Conservation (phyloP, 345 rosid genomes). For the Tarenaya hassleriana region DNA sequence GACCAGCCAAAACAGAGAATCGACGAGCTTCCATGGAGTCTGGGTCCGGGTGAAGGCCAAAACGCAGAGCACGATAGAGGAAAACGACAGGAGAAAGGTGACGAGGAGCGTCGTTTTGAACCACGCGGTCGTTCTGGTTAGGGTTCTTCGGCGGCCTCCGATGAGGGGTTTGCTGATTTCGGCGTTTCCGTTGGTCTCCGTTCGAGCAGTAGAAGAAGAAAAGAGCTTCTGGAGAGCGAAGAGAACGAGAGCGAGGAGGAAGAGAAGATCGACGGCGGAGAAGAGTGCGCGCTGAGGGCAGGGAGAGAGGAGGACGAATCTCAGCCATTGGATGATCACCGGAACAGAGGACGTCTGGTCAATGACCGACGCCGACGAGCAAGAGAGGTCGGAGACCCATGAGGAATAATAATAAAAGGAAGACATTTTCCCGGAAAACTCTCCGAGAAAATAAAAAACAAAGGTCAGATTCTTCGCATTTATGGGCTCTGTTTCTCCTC, state of each 20-base stretch:
- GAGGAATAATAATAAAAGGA: conserved; percentile 16
- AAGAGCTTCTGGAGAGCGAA: conserved; percentile 25
- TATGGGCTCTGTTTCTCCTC: not conserved
- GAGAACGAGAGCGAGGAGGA: conserved; percentile 34
- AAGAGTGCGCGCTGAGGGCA: conserved; percentile 71
- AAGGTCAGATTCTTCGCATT: not conserved
- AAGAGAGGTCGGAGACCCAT: conserved; percentile 21
- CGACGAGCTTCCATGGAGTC: conserved; percentile 35
- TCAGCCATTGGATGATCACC: conserved; percentile 51
- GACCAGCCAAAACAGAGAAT: conserved; percentile 55
- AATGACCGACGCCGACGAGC: conserved; percentile 18
- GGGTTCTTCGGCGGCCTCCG: conserved; percentile 29
- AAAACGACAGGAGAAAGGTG: conserved; percentile 40
- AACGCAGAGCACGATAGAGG: conserved; percentile 42
- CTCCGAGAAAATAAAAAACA: too few relatives aligned
- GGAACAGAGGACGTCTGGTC: conserved; percentile 34
- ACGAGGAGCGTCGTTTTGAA: conserved; percentile 51
- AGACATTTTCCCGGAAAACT: conserved; percentile 11
- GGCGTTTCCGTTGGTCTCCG: conserved; percentile 11
- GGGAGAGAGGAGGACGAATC: conserved; percentile 67
- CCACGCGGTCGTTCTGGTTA: conserved; percentile 32
- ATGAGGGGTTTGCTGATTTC: conserved; percentile 59
- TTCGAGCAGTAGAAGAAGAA: conserved; percentile 11
- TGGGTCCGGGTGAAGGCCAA: conserved; percentile 34
- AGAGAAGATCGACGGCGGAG: conserved; percentile 45